Evolutionary conservation across 73 alveolate species (phyloP).

Genomic region (Chromera velia): DNA sequence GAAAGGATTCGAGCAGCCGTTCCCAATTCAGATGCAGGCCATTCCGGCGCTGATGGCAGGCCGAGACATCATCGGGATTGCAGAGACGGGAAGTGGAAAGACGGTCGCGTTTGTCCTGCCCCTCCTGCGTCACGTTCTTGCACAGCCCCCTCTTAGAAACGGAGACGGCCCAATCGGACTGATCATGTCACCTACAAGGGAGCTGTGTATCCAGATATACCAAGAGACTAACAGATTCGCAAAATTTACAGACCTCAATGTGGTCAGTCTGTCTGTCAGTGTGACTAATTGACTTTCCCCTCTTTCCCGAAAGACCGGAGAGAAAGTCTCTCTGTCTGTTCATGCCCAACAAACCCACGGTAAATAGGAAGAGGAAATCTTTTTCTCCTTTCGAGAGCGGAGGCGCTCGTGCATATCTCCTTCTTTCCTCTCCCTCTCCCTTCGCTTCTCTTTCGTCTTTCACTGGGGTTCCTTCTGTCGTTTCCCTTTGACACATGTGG

Average conservation of each 20-base stretch:
- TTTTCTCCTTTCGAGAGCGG: no score
- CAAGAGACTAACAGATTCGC: slow-evolving; percentile 51
- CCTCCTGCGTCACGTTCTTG: slow-evolving; percentile 71
- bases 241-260: slow-evolving; percentile 44
- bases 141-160: slow-evolving; percentile 59
- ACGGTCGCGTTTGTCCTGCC: slow-evolving; percentile 82
- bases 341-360: no score
- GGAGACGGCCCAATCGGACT: slow-evolving; percentile 87
- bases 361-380: no score
- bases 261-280: slow-evolving; percentile 67
- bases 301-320: no score
- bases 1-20: slow-evolving; percentile 65
- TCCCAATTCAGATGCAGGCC: slow-evolving; percentile 74
- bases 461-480: no score
- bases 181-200: slow-evolving; percentile 88
- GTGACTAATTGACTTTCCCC: no score
- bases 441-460: no score
- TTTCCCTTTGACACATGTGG: no score
- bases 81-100: slow-evolving; percentile 88
- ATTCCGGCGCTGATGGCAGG: slow-evolving; percentile 77
- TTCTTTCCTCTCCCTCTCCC: no score
- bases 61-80: slow-evolving; percentile 79
- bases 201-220: slow-evolving; percentile 63
- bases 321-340: no score
- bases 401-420: no score